Base-by-base conservation (phyloP, 257 asterid species). In the Mentha longifolia region DNA sequence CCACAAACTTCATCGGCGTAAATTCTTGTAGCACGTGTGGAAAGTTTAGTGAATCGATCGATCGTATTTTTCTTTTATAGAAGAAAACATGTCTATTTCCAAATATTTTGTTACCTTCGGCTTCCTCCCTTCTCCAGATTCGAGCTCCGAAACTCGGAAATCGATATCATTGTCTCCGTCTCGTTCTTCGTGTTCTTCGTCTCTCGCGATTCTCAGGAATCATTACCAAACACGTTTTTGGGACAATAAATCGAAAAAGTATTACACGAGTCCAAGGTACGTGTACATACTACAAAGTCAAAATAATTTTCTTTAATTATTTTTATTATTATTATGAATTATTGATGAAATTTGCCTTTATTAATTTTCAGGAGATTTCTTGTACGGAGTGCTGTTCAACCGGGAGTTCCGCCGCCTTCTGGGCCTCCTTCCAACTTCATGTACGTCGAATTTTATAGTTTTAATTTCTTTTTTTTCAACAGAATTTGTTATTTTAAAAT, bases 351-450 rank as follows among this genome's bases (percentile, higher is more conserved):
- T 62, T 35, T 35, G 39, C 13, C 60, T 72, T 55, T 71, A 0
- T 33, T n/a, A n/a, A n/a, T 52, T 68, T 77, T 22, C 76, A 82
- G 87, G 63, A 80, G 61, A 47, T 68, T 77, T 67, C 1, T 65
- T 49, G 81, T 77, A 51, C 67, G 55, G 13, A 66, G 69, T 28
- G 76, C 25, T 55, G 68, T 77, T 54, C 76, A 61, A 35, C 73
- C 84, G 0, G 84, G 78, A 58, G 65, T 39, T 60, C 81, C 83
- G 0, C 71, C 84, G 39, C 83, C 87, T 13, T 75, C 84, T 0
- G 76, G 43, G 68, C 74, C 87, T 39, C 77, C 83, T 30, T 68
- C 54, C 74, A 73, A 80, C 59, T 46, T 83, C 60, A 46, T 83
- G 87, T 77, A 69, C 74, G 13, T 71, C 6, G 7, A 52, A 33